Evolutionary conservation across 2,329 filamentous ascomycete species (phyloP).

Genomic region (Beauveria australis): DNA sequence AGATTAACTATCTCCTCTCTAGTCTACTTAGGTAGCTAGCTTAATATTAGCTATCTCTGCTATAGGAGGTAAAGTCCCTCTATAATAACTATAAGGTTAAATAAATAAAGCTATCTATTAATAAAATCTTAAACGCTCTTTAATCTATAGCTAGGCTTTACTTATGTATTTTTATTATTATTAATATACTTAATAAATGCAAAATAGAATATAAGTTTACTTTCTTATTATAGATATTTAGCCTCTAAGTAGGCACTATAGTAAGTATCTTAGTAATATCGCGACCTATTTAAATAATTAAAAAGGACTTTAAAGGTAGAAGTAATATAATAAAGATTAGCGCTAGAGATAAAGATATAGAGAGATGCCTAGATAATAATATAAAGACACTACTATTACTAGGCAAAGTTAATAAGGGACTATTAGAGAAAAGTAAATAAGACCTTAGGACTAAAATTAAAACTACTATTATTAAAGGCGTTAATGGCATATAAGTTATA

Average conservation of each 20-base stretch:
- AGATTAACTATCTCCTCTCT: slow-evolving; percentile 20
- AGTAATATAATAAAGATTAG: background rate
- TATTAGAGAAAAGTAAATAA: background rate
- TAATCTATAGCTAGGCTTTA: background rate
- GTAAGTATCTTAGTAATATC: slow-evolving; percentile 14
- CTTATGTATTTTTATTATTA: slow-evolving; percentile 11
- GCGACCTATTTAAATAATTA: background rate
- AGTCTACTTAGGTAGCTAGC: slow-evolving; percentile 31
- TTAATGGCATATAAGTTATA: too few species aligned
- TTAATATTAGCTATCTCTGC: slow-evolving; percentile 17
- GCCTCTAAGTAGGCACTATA: background rate
- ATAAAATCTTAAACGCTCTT: background rate
- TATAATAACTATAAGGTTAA: background rate
- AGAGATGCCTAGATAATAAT: background rate
- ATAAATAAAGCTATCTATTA: background rate
- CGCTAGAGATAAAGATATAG: background rate
- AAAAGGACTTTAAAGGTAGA: background rate
- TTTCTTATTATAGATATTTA: background rate
- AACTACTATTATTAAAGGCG: too few species aligned
- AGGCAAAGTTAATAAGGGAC: background rate
- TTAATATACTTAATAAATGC: slow-evolving; percentile 22
- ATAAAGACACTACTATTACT: background rate
- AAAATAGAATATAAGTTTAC: background rate
- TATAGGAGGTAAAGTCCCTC: slow-evolving; percentile 20
- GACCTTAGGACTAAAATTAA: background rate